A percentile compares a stretch with the other conserved stretches of the same genome.
phyloP scores from a whole-genome alignment of 1,139 yeast genomes.

The Lodderomyces elongisporus region DNA sequence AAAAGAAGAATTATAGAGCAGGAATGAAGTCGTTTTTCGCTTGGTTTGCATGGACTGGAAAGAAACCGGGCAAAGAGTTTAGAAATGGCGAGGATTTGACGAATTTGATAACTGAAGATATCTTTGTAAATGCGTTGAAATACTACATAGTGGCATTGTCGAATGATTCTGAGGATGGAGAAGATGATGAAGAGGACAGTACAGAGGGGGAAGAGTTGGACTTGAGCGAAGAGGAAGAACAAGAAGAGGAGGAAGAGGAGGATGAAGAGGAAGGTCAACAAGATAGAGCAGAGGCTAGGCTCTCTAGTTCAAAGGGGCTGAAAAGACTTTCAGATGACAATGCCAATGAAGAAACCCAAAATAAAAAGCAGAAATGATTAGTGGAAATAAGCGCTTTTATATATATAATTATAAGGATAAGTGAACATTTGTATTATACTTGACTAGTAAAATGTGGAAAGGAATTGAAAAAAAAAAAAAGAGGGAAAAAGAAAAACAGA shows the following conservation, averaged over 20 bases:
- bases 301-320: constrained; percentile 40
- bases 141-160: constrained; percentile 67
- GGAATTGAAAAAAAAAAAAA: no score
- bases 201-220: constrained; percentile 54
- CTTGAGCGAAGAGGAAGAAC: constrained; percentile 45
- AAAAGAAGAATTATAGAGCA: constrained; percentile 55
- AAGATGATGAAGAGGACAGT: constrained; percentile 45
- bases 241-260: constrained; percentile 12
- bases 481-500: no score
- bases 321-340: constrained; percentile 55
- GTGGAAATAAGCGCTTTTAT: no score
- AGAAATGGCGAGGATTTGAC: constrained; percentile 70
- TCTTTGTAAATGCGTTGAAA: constrained; percentile 68
- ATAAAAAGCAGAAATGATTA: no score
- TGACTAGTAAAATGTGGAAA: no score
- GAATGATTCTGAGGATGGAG: constrained; percentile 49
- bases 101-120: constrained; percentile 55
- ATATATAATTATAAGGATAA: no score
- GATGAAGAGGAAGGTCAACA: neutral
- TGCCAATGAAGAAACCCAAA: no score
- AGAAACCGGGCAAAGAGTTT: constrained; percentile 67
- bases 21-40: constrained; percentile 76
- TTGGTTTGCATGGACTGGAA: constrained; percentile 74
- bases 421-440: no score
- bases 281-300: constrained; percentile 11